Base-by-base conservation (phyloP, 176 grass and related monocot species). In the Coix lacrymajobi region DNA sequence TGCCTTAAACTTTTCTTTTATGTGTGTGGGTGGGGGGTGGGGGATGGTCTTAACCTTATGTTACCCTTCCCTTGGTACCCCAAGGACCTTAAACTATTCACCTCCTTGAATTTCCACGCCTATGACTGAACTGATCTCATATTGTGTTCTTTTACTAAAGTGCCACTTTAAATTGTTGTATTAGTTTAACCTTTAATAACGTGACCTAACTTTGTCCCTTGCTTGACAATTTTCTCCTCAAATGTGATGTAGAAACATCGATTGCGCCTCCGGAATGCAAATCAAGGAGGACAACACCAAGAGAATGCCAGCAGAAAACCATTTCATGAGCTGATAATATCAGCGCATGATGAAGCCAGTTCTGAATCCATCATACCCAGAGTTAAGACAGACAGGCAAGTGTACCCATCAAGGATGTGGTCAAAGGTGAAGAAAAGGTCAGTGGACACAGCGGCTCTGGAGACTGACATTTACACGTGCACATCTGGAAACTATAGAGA, bases 191-290 rank as follows among this genome's bases (percentile, higher is more conserved):
- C 79, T 76, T 87, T 17, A 69, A 76, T 69, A 54, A 1, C 69
- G 9, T 69, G 38, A 62, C 73, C 25, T 79, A 28, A 29, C 58
- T 1, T 71, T 31, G 46, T 16, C 6, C 30, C 52, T 45, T 26
- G 74, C 6, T 49, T 70, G 24, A 82, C 43, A 69, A 19, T 38
- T 76, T 61, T 52, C 38, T 82, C 76, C 54, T 77, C 16, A 70
- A 57, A 48, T 87, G 17, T 76, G 71, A 39, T 62, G 8, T 24
- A 87, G 86, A 83, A 83, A 77, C 73, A 87, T 62, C 85, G 79
- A 29, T 49, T 51, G 33, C 63, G 8, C 0, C 25, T 63, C 45
- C 39, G 5, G 52, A 71, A 28, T 36, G 40, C 12, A 62, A 20
- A 77, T 8, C 79, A 82, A 30, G n/a, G 3, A 19, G 15, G 17